Evolutionary conservation across 768 basidiomycete species (phyloP).

Genomic region (Lactarius evosmus): DNA sequence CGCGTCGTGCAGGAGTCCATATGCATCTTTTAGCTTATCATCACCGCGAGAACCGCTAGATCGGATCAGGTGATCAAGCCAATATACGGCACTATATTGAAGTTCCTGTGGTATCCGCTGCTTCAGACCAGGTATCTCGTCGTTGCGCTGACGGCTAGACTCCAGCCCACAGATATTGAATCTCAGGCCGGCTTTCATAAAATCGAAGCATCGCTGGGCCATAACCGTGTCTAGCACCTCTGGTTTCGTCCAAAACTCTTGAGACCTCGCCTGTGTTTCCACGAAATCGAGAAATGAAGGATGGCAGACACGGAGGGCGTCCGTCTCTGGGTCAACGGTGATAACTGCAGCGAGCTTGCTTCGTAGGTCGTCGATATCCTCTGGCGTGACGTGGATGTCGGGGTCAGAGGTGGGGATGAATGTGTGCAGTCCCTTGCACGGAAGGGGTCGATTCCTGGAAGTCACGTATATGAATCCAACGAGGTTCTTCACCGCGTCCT

Average conservation of each 20-base stretch:
- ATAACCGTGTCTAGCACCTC: background rate
- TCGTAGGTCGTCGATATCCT: background rate
- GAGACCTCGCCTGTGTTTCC: background rate
- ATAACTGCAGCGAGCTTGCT: background rate
- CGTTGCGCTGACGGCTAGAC: background rate
- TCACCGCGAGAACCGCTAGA: background rate
- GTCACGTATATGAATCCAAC: background rate
- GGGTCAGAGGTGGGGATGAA: background rate
- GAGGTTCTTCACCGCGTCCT: background rate
- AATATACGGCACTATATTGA: background rate
- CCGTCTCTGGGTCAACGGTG: background rate
- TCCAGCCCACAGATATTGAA: background rate
- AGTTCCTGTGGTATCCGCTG: background rate
- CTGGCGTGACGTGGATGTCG: background rate
- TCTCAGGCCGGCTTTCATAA: background rate
- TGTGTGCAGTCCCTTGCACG: background rate
- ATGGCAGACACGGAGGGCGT: background rate
- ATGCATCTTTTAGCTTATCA: background rate
- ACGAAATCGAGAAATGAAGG: background rate
- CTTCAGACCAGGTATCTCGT: background rate
- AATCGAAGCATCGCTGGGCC: background rate
- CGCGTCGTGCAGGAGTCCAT: background rate
- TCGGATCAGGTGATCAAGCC: background rate
- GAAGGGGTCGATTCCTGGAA: background rate
- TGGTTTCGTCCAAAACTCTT: background rate